Percentiles rank a stretch among this genome's conserved stretches.
Conservation (phyloP, 768 basidiomycete genomes). For the Tephrocybe rancida region DNA sequence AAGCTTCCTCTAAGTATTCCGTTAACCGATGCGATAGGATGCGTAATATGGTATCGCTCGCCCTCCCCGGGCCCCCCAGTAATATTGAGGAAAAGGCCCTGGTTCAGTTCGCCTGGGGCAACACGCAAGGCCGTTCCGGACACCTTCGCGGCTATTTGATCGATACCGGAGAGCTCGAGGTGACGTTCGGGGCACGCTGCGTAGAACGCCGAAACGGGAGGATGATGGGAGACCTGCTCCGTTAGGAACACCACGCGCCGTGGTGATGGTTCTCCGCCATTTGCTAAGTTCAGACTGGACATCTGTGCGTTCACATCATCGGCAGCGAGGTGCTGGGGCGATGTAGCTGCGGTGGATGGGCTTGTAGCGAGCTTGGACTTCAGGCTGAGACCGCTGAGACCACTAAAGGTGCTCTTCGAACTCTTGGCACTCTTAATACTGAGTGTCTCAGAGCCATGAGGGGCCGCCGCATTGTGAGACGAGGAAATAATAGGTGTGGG, state of each 20-base stretch:
- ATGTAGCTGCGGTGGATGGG: constrained; percentile 58
- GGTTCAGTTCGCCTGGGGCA: constrained; percentile 79
- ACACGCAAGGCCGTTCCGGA: constrained; percentile 87
- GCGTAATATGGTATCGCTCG: constrained; percentile 86
- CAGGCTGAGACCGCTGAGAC: constrained; percentile 57
- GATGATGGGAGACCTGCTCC: constrained; percentile 97
- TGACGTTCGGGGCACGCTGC: constrained; percentile 75
- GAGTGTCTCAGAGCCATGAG: constrained; percentile 46
- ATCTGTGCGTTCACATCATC: constrained; percentile 53
- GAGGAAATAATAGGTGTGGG: constrained; percentile 49
- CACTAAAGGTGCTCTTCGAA: constrained; percentile 62
- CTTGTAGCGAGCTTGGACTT: constrained; percentile 54
- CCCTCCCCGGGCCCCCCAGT: constrained; percentile 74
- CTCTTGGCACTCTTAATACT: constrained; percentile 64
- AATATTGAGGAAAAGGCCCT: constrained; percentile 84
- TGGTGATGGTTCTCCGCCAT: constrained; percentile 15
- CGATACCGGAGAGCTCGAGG: constrained; percentile 76
- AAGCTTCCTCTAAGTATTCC: constrained; percentile 90
- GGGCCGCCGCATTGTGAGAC: constrained; percentile 22
- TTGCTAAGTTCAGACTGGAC: constrained; percentile 59
- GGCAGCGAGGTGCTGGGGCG: constrained; percentile 43
- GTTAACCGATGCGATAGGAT: constrained; percentile 89
- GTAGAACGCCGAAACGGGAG: constrained; percentile 87
- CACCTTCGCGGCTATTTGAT: constrained; percentile 93
- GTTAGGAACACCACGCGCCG: constrained; percentile 79